Evolutionary conservation across 345 rosid species (phyloP).

Genomic region (Lepidium aucheri): DNA sequence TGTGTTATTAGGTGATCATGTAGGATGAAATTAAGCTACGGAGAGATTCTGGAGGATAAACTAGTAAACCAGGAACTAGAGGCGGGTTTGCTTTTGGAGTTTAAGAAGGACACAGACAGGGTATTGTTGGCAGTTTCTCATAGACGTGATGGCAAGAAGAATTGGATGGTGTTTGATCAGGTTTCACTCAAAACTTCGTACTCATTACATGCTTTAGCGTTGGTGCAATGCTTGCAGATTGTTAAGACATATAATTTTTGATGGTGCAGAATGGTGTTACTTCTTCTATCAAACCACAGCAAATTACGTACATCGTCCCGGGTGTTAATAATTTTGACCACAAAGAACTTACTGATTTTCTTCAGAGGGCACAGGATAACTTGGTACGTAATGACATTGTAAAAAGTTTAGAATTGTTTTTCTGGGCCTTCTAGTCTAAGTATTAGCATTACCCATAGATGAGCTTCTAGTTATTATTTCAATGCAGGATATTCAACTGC

Average conservation of each 20-base stretch:
- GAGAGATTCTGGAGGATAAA: conserved; percentile 67
- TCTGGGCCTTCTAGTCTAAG: background rate
- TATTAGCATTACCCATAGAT: background rate
- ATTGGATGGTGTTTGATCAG: conserved; percentile 99
- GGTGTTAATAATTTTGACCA: conserved; percentile 74
- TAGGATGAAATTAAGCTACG: conserved; percentile 51
- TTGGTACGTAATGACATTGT: conserved; percentile 48
- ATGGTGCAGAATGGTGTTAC: conserved; percentile 61
- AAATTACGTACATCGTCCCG: conserved; percentile 73
- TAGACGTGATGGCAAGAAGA: conserved; percentile 92
- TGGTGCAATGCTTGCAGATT: background rate
- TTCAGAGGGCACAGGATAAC: conserved; percentile 57
- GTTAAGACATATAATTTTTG: background rate
- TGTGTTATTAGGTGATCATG: conserved; percentile 19
- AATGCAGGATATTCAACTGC: conserved; percentile 67
- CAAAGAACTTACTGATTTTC: conserved; percentile 51
- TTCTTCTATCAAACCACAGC: conserved; percentile 80
- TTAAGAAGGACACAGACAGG: conserved; percentile 77
- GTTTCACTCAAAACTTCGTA: conserved; percentile 46
- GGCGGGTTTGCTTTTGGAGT: conserved; percentile 78
- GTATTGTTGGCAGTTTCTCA: conserved; percentile 69
- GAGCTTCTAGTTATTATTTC: background rate
- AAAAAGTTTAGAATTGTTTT: background rate
- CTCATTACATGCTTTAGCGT: conserved; percentile 11
- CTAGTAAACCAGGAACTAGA: conserved; percentile 46